Conservation (phyloP, 805 yeast genomes). For the Ogataea glucozyma region DNA sequence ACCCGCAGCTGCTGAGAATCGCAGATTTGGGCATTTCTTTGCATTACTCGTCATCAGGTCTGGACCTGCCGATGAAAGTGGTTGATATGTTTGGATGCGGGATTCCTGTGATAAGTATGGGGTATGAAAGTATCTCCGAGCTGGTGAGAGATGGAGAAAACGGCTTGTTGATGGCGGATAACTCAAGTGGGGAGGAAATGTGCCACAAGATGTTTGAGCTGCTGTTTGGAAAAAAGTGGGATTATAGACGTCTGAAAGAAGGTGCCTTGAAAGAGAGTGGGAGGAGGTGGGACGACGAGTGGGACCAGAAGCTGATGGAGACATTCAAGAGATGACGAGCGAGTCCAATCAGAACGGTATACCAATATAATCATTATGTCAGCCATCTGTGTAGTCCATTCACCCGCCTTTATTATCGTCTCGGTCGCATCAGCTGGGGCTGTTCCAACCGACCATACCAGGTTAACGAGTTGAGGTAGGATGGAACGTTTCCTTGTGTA, state of each 20-base stretch:
- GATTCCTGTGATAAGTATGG: slow-evolving; percentile 79
- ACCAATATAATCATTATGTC: too few species aligned
- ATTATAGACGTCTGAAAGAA: slow-evolving; percentile 43
- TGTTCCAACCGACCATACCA: too few species aligned
- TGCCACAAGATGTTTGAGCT: slow-evolving; percentile 38
- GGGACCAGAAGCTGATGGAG: slow-evolving; percentile 54
- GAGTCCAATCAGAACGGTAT: too few species aligned
- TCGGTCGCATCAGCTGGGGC: too few species aligned
- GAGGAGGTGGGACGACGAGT: slow-evolving; percentile 72
- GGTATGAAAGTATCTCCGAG: slow-evolving; percentile 77
- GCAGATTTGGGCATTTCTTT: slow-evolving; percentile 90
- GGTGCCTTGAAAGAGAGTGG: slow-evolving; percentile 79
- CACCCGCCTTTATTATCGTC: too few species aligned
- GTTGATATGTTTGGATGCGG: slow-evolving; percentile 97
- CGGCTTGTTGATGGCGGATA: slow-evolving; percentile 57
- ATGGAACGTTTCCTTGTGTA: too few species aligned
- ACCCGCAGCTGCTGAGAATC: slow-evolving; percentile 69
- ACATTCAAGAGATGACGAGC: too few species aligned
- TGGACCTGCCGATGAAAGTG: slow-evolving; percentile 96
- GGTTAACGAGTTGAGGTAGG: too few species aligned
- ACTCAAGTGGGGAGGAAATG: slow-evolving; percentile 43
- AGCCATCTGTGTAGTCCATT: too few species aligned
- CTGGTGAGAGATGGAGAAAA: slow-evolving; percentile 67
- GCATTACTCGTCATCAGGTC: slow-evolving; percentile 89
- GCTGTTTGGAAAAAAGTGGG: slow-evolving; percentile 28